Percentiles rank a stretch among this genome's conserved stretches.
Conservation (phyloP, 2,329 filamentous ascomycete species). For the Alternaria solani region DNA sequence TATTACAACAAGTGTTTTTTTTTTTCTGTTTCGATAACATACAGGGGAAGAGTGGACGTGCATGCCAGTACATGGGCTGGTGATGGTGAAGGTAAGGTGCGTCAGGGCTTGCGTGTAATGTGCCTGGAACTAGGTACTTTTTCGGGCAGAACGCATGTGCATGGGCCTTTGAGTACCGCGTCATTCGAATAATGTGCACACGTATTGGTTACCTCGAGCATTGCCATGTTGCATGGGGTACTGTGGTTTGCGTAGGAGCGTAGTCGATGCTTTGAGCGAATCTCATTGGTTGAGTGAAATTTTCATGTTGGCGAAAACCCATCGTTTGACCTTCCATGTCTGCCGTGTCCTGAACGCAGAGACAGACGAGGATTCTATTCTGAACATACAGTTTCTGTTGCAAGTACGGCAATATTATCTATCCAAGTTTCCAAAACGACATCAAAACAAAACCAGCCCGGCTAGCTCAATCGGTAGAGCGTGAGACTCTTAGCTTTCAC, state of each 20-base stretch:
- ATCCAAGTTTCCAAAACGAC: background rate
- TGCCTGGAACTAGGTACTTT: background rate
- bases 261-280: background rate
- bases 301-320: background rate
- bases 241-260: background rate
- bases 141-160: background rate
- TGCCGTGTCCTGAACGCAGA: rapidly evolving
- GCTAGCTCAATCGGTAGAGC: slow-evolving; percentile 51
- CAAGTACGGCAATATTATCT: background rate
- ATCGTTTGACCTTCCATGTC: background rate
- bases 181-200: too few species aligned
- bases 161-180: background rate
- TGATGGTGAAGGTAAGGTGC: background rate
- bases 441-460: slow-evolving; percentile 1
- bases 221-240: background rate
- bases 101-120: background rate
- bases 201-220: background rate
- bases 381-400: too few species aligned
- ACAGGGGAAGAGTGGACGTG: background rate
- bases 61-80: background rate
- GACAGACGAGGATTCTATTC: too few species aligned
- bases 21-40: background rate
- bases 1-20: background rate
- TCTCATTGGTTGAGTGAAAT: background rate
- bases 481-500: slow-evolving; percentile 49